These are phyloP conservation scores for Claviceps sp. DNA, from an alignment of 2,329 filamentous ascomycete species.

Conservation along the genomic window DNA sequence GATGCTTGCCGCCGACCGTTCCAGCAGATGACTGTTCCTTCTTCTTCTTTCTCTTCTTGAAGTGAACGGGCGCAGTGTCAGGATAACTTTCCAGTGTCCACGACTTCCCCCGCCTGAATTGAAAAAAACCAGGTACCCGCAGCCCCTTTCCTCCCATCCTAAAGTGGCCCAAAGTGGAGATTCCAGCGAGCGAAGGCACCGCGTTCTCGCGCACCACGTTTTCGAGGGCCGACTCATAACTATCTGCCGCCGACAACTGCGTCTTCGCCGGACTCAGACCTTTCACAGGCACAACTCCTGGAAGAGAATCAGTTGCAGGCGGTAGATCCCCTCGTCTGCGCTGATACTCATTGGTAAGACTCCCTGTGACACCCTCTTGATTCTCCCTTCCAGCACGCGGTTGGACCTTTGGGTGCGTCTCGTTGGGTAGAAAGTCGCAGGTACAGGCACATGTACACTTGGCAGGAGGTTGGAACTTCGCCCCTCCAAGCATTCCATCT, in stretches of 20 bases:
- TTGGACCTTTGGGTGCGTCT: not conserved
- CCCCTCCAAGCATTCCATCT: not conserved
- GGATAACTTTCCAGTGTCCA: too few species aligned
- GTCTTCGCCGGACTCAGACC: slow-evolving; percentile 11
- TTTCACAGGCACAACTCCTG: slow-evolving; percentile 12
- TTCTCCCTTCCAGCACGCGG: not conserved
- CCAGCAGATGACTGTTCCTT: not conserved
- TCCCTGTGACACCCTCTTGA: not conserved
- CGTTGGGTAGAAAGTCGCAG: not conserved
- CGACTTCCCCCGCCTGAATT: not conserved
- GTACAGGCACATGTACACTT: not conserved
- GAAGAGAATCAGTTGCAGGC: slow-evolving; percentile 46
- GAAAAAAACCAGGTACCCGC: slow-evolving; percentile 7
- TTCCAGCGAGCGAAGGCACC: slow-evolving; percentile 14
- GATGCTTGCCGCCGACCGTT: slow-evolving; percentile 12
- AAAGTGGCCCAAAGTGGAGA: not conserved
- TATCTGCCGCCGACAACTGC: slow-evolving; percentile 6
- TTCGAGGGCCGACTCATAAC: slow-evolving; percentile 8
- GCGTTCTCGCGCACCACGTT: slow-evolving; percentile 19
- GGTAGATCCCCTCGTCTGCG: slow-evolving; percentile 43
- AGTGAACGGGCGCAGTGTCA: slow-evolving; percentile 7
- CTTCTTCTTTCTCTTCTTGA: slow-evolving; percentile 10
- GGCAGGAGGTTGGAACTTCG: not conserved
- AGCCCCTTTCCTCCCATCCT: slow-evolving; percentile 5
- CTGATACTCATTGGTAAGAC: slow-evolving; percentile 45